phyloP scores from a whole-genome alignment of 2,329 filamentous ascomycete species.

The Colletotrichum australisinense region DNA sequence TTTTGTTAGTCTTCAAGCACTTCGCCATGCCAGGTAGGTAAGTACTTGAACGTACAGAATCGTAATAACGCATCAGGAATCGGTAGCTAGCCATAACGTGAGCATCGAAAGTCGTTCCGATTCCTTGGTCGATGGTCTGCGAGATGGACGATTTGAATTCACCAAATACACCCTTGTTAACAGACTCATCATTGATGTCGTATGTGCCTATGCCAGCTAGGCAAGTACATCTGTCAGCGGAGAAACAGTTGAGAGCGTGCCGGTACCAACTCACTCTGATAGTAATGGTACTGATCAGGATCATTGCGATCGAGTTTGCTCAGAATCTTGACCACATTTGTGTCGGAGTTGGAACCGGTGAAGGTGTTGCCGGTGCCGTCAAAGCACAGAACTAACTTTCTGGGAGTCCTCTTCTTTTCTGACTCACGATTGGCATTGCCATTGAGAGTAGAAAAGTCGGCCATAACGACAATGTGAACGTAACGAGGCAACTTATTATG shows the following conservation, averaged over 20 bases:
- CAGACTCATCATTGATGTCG: conserved; percentile 54
- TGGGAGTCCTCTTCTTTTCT: conserved; percentile 32
- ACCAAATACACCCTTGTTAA: conserved; percentile 50
- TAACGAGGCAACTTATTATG: background rate
- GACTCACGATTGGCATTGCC: background rate
- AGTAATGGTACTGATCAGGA: conserved; percentile 59
- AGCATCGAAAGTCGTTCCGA: conserved; percentile 60
- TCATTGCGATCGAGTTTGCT: conserved; percentile 57
- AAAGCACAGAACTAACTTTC: conserved; percentile 60
- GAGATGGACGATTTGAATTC: conserved; percentile 49
- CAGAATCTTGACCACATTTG: conserved; percentile 64
- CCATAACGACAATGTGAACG: background rate
- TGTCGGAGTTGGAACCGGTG: conserved; percentile 59
- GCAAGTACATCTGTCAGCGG: background rate
- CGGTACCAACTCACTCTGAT: conserved; percentile 52
- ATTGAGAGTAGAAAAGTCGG: background rate
- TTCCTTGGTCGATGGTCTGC: conserved; percentile 54
- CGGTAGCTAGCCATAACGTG: conserved; percentile 65
- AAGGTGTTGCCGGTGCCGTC: conserved; percentile 62
- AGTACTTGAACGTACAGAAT: conserved; percentile 43
- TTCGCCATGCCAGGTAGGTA: too few species aligned
- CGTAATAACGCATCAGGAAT: conserved; percentile 66
- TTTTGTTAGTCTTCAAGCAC: background rate
- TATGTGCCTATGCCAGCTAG: conserved; percentile 63
- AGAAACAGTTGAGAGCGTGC: accelerated